Conservation (phyloP, 371 early-diverging fungal species). For the Batrachochytrium dendrobatidis region DNA sequence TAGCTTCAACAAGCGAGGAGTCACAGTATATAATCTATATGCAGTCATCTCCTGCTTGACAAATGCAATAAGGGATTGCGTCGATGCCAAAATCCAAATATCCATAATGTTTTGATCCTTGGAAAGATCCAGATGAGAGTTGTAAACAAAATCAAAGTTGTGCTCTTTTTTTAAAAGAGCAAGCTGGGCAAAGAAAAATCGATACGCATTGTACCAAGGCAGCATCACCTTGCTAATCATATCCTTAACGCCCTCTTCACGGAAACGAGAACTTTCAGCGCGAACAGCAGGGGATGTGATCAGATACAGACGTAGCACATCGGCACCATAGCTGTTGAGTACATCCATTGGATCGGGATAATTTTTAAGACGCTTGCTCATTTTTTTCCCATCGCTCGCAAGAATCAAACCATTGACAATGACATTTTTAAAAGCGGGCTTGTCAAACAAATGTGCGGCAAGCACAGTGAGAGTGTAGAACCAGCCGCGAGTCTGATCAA, state of each 20-base stretch:
- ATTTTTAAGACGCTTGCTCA: constrained; percentile 99
- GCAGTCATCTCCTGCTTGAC: constrained; percentile 87
- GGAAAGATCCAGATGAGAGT: constrained; percentile 52
- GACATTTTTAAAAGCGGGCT: constrained; percentile 99
- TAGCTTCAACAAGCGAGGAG: constrained; percentile 81
- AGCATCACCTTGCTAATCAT: constrained; percentile 92
- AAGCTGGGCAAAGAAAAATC: constrained; percentile 93
- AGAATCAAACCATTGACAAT: constrained; percentile 99
- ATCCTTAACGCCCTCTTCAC: constrained; percentile 98
- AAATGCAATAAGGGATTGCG: constrained; percentile 86
- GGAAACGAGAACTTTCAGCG: constrained; percentile 95
- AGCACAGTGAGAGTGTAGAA: constrained; percentile 99
- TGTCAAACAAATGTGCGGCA: constrained; percentile 96
- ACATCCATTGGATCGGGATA: constrained; percentile 95
- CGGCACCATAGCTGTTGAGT: constrained; percentile 94
- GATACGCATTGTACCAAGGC: constrained; percentile 99
- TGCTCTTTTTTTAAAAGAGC: constrained; percentile 83
- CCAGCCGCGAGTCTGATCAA: constrained; percentile 99
- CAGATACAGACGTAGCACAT: constrained; percentile 93
- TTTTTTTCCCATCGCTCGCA: constrained; percentile 99
- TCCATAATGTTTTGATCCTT: constrained; percentile 92
- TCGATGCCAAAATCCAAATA: constrained; percentile 93
- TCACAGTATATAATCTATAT: constrained; percentile 96
- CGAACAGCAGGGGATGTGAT: constrained; percentile 99
- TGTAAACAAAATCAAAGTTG: constrained; percentile 68